These are phyloP conservation scores for Psidium friedrichsthalianum DNA, from an alignment of 345 rosid genomes.

Conservation along the genomic window DNA sequence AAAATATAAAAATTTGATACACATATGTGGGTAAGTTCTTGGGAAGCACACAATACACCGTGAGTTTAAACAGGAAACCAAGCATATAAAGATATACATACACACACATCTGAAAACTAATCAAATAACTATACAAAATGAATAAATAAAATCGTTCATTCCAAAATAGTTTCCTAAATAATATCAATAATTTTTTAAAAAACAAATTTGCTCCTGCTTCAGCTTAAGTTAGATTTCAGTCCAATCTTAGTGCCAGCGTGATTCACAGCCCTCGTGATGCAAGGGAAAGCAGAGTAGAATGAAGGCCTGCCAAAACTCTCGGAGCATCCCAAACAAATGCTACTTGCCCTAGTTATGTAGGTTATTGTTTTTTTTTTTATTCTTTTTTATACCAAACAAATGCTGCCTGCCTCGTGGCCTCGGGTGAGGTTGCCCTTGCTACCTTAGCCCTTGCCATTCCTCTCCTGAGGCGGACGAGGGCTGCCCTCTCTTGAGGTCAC, in stretches of 20 bases:
- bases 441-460: too few species aligned
- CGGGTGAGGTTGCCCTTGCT: too few species aligned
- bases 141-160: background rate
- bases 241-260: background rate
- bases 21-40: background rate
- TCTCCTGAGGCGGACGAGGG: too few species aligned
- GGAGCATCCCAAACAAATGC: background rate
- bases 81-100: background rate
- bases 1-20: background rate
- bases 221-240: background rate
- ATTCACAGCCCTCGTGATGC: background rate
- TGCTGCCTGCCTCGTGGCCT: too few species aligned
- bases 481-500: too few species aligned
- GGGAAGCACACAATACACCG: background rate
- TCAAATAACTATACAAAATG: background rate
- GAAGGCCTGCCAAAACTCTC: background rate
- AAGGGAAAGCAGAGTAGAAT: background rate
- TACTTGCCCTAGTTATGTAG: background rate
- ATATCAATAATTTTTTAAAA: background rate
- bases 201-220: background rate
- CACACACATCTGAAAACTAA: too few species aligned
- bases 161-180: background rate
- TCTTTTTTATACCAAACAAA: background rate
- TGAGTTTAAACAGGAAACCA: background rate
- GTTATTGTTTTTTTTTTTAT: background rate